Evolutionary conservation across 805 yeast genomes (phyloP), one percentile per base, ranked within the genome.

Genomic region (Scheffersomyces ergatensis): DNA sequence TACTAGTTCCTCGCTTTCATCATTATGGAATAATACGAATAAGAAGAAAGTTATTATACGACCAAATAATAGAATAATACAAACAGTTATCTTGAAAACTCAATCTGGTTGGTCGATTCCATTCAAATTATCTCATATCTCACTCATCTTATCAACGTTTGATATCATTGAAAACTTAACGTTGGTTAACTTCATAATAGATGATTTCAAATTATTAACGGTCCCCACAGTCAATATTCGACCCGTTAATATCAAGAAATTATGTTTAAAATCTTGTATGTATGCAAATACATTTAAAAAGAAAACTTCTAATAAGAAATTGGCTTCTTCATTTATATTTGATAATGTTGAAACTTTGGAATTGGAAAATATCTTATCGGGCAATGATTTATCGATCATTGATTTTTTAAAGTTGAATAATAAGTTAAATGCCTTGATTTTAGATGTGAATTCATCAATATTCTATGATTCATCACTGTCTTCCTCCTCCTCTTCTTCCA

Each of bases 31-130:
- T 21, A 21, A 21, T 21, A 39, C 33, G 37, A 21, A 21, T 21
- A 39, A 34, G 37, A 29, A 34, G 37, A n/a, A 42, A 37, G 19
- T 45, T 50, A 13, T 34, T 34, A 7, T 14, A 29, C 7, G 3
- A 29, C 4, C 5, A 5, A 29, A 29, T 29, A n/a, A 29, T 25
- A 54, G 70, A 38, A 42, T 54, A 2, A 48, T 74, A 5, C 44
- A 60, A 2, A 60, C 47, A n/a, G 50, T 76, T n/a, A 52, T 54
- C 3, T 48, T 76, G 2, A 59, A 67, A 3, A 66, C 78, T 0
- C 76, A 75, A 44, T 42, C 66, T 0, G 79, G 78, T 2, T 74
- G 80, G 80, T 70, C 72, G 25, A 72, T 80, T 13, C 78, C 82
- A 3, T 57, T 79, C 46, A 65, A 75, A 42, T 36, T 49, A 14